These are phyloP conservation scores for Sapria himalayana DNA, from an alignment of 345 rosid genomes.

Conservation along the genomic window DNA sequence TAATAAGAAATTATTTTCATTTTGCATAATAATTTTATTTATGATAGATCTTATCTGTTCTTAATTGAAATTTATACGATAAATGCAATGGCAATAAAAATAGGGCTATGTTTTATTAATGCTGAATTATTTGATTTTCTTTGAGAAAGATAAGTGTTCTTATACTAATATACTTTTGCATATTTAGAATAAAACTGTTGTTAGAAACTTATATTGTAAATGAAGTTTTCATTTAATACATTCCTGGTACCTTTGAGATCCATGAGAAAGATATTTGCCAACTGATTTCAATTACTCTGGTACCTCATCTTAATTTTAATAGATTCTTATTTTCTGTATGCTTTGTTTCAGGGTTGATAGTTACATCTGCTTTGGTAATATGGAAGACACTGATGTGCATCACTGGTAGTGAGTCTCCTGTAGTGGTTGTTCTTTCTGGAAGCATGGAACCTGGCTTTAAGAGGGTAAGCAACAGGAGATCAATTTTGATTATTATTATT, in stretches of 20 bases:
- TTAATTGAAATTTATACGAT: too few species aligned
- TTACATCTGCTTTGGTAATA: constrained; percentile 81
- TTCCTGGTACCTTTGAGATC: not conserved
- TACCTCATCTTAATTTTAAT: not conserved
- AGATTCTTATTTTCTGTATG: not conserved
- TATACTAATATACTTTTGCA: too few species aligned
- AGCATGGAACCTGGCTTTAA: constrained; percentile 99
- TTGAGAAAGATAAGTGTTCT: too few species aligned
- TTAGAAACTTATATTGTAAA: too few species aligned
- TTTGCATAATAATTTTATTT: too few species aligned
- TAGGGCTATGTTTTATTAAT: too few species aligned
- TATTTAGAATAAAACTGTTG: too few species aligned
- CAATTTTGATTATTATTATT: not conserved
- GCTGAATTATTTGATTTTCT: too few species aligned
- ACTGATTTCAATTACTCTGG: not conserved
- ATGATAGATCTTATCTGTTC: too few species aligned
- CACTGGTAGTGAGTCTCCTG: constrained; percentile 98
- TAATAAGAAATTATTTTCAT: too few species aligned
- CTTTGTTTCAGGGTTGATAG: constrained; percentile 59
- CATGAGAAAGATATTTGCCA: too few species aligned
- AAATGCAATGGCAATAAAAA: too few species aligned
- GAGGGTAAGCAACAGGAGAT: constrained; percentile 58
- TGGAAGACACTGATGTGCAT: constrained; percentile 93
- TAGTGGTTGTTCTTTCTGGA: constrained; percentile 90
- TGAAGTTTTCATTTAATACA: not conserved